These are phyloP conservation scores for Meyerozyma sp. DNA, from an alignment of 1,139 yeast genomes.

Conservation along the genomic window DNA sequence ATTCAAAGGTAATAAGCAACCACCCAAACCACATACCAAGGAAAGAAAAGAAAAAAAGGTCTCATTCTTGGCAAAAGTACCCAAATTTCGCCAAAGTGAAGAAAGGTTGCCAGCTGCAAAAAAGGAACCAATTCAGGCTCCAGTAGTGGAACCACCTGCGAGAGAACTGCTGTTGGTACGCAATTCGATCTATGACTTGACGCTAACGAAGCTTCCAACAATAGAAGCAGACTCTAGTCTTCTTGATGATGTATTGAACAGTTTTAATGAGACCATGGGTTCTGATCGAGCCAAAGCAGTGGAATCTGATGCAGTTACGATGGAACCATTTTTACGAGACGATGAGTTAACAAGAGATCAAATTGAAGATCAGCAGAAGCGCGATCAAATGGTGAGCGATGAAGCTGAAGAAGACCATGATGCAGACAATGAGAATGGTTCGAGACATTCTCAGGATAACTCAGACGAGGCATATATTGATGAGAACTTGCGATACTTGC, in stretches of 20 bases:
- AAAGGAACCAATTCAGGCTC: neutral
- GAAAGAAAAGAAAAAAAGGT: neutral
- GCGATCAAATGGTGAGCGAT: slow-evolving; percentile 11
- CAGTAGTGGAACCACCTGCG: neutral
- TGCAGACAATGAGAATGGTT: neutral
- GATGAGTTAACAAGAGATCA: slow-evolving; percentile 42
- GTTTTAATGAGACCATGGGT: slow-evolving; percentile 23
- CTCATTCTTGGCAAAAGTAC: neutral
- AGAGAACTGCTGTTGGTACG: neutral
- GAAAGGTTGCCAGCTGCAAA: neutral
- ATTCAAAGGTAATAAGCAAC: neutral
- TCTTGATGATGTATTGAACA: slow-evolving; percentile 30
- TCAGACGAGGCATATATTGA: slow-evolving; percentile 27
- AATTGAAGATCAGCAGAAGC: slow-evolving; percentile 33
- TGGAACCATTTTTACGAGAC: slow-evolving; percentile 35
- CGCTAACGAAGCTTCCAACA: slow-evolving; percentile 22
- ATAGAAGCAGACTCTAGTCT: slow-evolving; percentile 27
- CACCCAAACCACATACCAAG: neutral
- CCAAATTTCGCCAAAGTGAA: neutral
- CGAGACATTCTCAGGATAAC: slow-evolving; percentile 2
- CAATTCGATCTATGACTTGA: slow-evolving; percentile 7
- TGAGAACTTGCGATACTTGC: slow-evolving; percentile 29
- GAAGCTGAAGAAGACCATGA: slow-evolving; percentile 1
- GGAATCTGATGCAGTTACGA: slow-evolving; percentile 12
- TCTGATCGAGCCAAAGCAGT: slow-evolving; percentile 6